Conservation (phyloP, 441 rosid species). For the Kokia cookei region DNA sequence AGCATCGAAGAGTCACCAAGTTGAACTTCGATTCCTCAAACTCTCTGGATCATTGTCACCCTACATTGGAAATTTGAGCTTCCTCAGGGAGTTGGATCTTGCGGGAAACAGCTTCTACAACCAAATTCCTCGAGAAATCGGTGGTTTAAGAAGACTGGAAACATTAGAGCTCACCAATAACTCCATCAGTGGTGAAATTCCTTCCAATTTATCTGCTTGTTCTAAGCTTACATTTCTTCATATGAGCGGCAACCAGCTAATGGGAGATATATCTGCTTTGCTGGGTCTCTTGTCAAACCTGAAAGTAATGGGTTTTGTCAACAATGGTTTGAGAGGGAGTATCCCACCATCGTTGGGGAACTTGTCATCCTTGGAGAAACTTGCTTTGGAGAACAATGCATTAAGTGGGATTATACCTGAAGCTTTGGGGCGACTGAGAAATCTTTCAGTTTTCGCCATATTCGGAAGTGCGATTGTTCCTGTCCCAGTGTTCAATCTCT, state of each 20-base stretch:
- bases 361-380: not conserved
- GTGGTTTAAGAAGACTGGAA: not conserved
- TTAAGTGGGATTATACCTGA: too few species aligned
- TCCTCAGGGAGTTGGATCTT: not conserved
- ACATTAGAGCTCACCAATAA: not conserved
- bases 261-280: not conserved
- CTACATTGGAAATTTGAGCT: slow-evolving; percentile 15
- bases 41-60: slow-evolving; percentile 1
- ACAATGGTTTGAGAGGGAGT: not conserved
- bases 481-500: too few species aligned
- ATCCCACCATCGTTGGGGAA: slow-evolving; percentile 7
- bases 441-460: too few species aligned
- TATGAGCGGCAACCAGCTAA: not conserved
- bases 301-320: not conserved
- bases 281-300: not conserved
- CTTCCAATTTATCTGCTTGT: not conserved
- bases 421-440: too few species aligned
- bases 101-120: slow-evolving; percentile 9
- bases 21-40: not conserved
- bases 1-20: not conserved
- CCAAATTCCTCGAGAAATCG: not conserved
- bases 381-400: not conserved
- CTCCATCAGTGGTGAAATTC: slow-evolving; percentile 4
- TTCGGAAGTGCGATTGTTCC: too few species aligned
- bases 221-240: not conserved